A percentile compares a stretch with the other conserved stretches of the same genome.
These are phyloP conservation scores for Cladorrhinum sp. DNA, from an alignment of 2,329 filamentous ascomycete species.

Conservation along the genomic window DNA sequence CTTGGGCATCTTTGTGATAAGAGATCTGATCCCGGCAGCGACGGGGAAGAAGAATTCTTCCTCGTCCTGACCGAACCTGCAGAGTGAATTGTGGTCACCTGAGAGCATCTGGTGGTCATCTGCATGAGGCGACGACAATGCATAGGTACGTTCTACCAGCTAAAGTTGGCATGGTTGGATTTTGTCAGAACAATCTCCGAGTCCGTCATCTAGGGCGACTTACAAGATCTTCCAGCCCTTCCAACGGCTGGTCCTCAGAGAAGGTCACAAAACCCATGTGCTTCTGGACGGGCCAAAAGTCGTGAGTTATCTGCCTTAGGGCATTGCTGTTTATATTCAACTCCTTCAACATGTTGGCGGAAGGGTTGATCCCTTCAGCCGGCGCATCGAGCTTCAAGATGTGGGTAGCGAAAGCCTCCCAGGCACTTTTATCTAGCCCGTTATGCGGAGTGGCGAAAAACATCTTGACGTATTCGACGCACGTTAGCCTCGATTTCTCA, in stretches of 20 bases:
- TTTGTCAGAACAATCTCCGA: no score
- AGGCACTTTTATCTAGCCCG: not conserved
- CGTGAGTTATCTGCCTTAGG: not conserved
- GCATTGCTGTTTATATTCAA: not conserved
- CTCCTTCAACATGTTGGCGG: not conserved
- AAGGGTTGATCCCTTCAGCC: not conserved
- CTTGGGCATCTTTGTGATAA: not conserved
- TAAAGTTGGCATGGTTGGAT: not conserved
- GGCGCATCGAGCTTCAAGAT: not conserved
- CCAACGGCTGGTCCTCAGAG: not conserved
- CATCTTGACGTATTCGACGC: no score
- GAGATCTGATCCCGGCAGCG: not conserved
- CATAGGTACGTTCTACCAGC: not conserved
- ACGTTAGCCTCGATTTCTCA: no score
- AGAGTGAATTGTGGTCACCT: not conserved
- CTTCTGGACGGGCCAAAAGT: not conserved
- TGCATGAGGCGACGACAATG: not conserved
- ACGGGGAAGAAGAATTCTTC: not conserved
- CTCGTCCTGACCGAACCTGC: not conserved
- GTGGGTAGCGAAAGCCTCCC: not conserved
- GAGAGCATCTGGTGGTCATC: not conserved
- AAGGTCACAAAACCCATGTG: not conserved
- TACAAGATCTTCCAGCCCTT: not conserved
- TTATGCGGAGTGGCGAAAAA: constrained; percentile 4
- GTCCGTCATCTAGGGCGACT: no score